A percentile compares a stretch with the other conserved stretches of the same genome.
Conservation (phyloP, 257 asterid species). For the Catharanthus roseus region DNA sequence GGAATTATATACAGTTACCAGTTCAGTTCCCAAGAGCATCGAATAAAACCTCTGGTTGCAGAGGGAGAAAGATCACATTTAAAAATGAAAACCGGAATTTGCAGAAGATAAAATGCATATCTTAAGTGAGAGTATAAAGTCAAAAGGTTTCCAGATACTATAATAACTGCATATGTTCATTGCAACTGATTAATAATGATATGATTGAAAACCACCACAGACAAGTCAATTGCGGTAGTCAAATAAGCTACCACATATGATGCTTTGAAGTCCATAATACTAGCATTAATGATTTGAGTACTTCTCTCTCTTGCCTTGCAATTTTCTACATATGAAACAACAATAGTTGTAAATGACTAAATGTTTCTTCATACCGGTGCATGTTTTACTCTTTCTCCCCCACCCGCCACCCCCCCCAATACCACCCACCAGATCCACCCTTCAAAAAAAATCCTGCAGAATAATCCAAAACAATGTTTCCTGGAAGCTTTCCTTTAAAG, state of each 20-base stretch:
- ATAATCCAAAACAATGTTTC: background rate
- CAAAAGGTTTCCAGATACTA: background rate
- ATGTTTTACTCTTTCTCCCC: background rate
- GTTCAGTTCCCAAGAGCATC: background rate
- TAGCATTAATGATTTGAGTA: background rate
- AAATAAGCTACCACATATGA: background rate
- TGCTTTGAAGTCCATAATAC: background rate
- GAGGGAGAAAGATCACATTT: background rate
- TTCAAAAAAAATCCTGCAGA: background rate
- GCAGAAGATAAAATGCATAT: background rate
- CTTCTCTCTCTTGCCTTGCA: background rate
- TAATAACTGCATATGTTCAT: background rate
- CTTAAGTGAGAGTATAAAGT: background rate
- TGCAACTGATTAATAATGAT: background rate
- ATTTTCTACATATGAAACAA: background rate
- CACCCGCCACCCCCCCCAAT: background rate
- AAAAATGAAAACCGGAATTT: background rate
- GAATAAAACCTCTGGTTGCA: background rate
- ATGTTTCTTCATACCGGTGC: background rate
- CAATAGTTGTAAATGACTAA: background rate
- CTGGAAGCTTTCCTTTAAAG: background rate
- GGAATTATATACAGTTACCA: background rate
- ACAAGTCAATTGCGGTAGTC: background rate
- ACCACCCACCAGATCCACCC: too few species aligned
- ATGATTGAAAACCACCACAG: background rate